Percentiles rank a stretch among this genome's conserved stretches.
These are phyloP conservation scores for Durusdinium trenchii DNA, from an alignment of 73 alveolate genomes.

Conservation along the genomic window DNA sequence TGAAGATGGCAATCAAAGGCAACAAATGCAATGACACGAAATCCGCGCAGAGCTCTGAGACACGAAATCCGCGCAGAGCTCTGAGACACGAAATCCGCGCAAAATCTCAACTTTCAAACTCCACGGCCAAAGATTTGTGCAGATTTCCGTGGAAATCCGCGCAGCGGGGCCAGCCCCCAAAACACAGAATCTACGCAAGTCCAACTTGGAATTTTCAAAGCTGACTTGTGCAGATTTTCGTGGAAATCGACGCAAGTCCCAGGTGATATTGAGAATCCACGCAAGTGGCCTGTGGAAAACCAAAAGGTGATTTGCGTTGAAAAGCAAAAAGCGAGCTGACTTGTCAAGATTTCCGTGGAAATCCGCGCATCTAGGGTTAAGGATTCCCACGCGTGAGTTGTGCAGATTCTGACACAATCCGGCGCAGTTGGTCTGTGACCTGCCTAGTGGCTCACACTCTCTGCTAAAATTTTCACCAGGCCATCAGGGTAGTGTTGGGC, in stretches of 20 bases:
- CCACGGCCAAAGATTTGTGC: neutral
- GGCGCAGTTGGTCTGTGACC: neutral
- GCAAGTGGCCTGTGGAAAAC: neutral
- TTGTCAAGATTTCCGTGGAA: neutral
- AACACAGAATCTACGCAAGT: neutral
- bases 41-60: too few species aligned
- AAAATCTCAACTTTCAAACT: too few species aligned
- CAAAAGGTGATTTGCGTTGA: neutral
- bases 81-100: too few species aligned
- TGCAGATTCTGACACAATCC: neutral
- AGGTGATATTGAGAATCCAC: neutral
- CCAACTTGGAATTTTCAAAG: neutral
- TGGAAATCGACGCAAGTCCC: neutral
- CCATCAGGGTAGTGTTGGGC: neutral
- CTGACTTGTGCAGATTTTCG: neutral
- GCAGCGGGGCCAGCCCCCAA: neutral
- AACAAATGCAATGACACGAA: too few species aligned
- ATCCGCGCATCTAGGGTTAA: neutral
- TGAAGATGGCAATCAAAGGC: too few species aligned
- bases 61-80: too few species aligned
- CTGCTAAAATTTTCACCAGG: neutral
- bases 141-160: neutral
- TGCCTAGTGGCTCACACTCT: neutral
- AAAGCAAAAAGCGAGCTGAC: neutral
- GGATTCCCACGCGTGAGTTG: neutral